Evolutionary conservation across 805 yeast genomes (phyloP).

Genomic region (Lipomyces spencermartinsiae): DNA sequence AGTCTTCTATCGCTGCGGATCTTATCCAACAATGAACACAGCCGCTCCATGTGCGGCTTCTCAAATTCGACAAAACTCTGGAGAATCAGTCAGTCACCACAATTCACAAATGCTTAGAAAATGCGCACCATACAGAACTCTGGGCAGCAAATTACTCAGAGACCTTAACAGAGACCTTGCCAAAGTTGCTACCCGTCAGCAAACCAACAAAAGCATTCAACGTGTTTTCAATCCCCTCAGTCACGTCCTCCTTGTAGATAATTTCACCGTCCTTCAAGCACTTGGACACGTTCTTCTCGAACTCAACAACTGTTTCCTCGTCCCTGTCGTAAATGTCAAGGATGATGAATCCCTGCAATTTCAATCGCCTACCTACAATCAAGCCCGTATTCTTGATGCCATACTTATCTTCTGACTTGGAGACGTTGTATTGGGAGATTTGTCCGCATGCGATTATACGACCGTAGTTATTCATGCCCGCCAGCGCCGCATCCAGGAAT

Average conservation of each 20-base stretch:
- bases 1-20: too few relatives aligned
- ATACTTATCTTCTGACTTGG: constrained; percentile 41
- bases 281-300: constrained; percentile 16
- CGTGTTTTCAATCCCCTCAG: constrained; percentile 35
- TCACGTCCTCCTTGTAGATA: constrained; percentile 30
- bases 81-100: neutral
- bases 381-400: constrained; percentile 51
- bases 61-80: neutral
- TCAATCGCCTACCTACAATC: constrained; percentile 59
- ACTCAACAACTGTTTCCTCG: constrained; percentile 43
- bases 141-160: constrained; percentile 12
- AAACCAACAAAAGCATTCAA: constrained; percentile 33
- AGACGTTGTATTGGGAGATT: constrained; percentile 62
- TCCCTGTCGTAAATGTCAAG: constrained; percentile 48
- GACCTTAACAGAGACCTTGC: constrained; percentile 36
- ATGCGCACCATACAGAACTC: neutral
- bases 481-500: constrained; percentile 55
- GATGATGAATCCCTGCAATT: constrained; percentile 60
- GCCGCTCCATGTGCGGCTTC: neutral
- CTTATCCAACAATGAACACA: neutral
- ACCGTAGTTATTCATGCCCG: constrained; percentile 46
- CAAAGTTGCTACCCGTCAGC: constrained; percentile 38
- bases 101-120: neutral
- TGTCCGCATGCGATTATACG: constrained; percentile 67
- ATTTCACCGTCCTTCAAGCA: constrained; percentile 28